These are phyloP conservation scores for Mortierella claussenii DNA, from an alignment of 192 early-diverging fungal species.

Conservation along the genomic window DNA sequence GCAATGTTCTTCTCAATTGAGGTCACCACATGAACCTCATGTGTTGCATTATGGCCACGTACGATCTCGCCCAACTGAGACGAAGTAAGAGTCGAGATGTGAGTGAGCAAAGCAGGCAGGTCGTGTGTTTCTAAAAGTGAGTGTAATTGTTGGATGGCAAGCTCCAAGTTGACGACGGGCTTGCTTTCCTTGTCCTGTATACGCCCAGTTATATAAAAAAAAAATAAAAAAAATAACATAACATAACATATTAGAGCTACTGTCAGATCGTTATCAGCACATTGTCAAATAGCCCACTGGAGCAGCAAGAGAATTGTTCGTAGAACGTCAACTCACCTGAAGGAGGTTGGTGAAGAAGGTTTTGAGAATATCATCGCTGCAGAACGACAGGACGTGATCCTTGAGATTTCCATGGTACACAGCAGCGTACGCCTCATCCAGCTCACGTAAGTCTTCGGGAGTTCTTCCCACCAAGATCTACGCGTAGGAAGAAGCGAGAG, in stretches of 20 bases:
- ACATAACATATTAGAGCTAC: too few relatives aligned
- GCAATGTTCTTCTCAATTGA: slow-evolving; percentile 22
- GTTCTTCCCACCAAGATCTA: slow-evolving; percentile 46
- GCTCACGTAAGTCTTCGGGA: slow-evolving; percentile 32
- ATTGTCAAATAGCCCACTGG: too few relatives aligned
- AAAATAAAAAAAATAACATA: background rate
- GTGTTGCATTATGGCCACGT: slow-evolving; percentile 15
- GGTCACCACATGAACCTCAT: slow-evolving; percentile 32
- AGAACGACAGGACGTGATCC: slow-evolving; percentile 33
- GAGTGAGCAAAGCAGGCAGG: slow-evolving; percentile 1
- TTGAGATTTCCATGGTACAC: slow-evolving; percentile 16
- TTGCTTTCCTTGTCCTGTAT: slow-evolving; percentile 40
- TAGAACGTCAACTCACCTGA: too few relatives aligned
- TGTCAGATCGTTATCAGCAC: too few relatives aligned
- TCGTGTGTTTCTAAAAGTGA: slow-evolving; percentile 16
- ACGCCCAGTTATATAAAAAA: background rate
- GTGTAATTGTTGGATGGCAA: slow-evolving; percentile 13
- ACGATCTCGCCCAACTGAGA: slow-evolving; percentile 21
- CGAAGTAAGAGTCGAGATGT: slow-evolving; percentile 20
- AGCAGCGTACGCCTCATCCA: slow-evolving; percentile 26
- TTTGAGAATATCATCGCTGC: slow-evolving; percentile 15
- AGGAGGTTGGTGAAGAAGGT: slow-evolving; percentile 29
- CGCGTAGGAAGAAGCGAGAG: too few relatives aligned
- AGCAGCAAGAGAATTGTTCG: too few relatives aligned
- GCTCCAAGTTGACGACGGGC: slow-evolving; percentile 22